Percentiles rank a stretch among this genome's conserved stretches.
phyloP scores from a whole-genome alignment of 2,329 filamentous ascomycete genomes.

The Epicoccum sorghinum region DNA sequence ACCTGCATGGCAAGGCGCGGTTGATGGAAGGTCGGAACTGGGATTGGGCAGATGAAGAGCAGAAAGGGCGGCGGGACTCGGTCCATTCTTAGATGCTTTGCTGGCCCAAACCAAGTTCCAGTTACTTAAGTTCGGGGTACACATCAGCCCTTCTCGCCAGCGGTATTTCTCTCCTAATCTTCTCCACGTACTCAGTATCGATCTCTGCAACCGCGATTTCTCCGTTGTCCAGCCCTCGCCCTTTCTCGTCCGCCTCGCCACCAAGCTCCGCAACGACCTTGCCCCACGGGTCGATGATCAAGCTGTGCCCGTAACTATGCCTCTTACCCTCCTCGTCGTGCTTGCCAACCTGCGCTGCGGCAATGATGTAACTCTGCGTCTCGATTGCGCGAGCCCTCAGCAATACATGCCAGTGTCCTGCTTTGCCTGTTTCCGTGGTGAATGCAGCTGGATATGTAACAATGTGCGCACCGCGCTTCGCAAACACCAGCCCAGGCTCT shows the following conservation, averaged over 20 bases:
- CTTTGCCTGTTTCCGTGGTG: slow-evolving; percentile 80
- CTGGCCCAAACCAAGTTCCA: not conserved
- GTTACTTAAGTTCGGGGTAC: slow-evolving; percentile 40
- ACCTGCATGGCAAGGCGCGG: slow-evolving; percentile 32
- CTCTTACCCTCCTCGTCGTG: slow-evolving; percentile 72
- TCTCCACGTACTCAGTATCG: slow-evolving; percentile 59
- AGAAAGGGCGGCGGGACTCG: slow-evolving; percentile 11
- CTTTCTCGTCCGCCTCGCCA: slow-evolving; percentile 52
- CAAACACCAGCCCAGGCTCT: slow-evolving; percentile 72
- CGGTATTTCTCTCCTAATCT: slow-evolving; percentile 62
- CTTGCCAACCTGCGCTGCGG: slow-evolving; percentile 76
- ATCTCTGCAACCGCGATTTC: slow-evolving; percentile 58
- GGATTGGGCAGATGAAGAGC: slow-evolving; percentile 11
- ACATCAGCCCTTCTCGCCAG: slow-evolving; percentile 60
- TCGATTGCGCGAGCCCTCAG: slow-evolving; percentile 84
- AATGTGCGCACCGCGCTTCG: slow-evolving; percentile 71
- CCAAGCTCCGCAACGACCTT: slow-evolving; percentile 70
- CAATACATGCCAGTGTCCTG: slow-evolving; percentile 80
- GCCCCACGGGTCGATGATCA: slow-evolving; percentile 89
- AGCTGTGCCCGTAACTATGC: slow-evolving; percentile 82
- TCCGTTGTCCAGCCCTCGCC: slow-evolving; percentile 41
- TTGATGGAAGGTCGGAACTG: slow-evolving; percentile 32
- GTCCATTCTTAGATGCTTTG: slow-evolving; percentile 8
- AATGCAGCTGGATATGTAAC: slow-evolving; percentile 90
- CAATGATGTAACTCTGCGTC: slow-evolving; percentile 85